Evolutionary conservation across 768 basidiomycete genomes (phyloP).

Genomic region (Boletellus ananas): DNA sequence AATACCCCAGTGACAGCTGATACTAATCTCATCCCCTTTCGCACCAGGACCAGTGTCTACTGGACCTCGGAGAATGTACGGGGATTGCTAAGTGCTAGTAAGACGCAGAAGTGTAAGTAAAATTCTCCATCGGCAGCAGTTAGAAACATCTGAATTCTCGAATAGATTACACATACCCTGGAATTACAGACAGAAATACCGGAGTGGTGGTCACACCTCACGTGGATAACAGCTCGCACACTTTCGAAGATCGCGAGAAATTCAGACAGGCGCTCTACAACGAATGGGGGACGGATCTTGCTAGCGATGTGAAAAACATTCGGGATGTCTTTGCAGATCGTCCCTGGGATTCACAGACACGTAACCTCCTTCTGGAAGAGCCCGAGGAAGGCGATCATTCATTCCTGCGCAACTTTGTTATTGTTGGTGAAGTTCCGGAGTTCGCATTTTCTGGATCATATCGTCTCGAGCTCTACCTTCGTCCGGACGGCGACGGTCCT

Average conservation of each 20-base stretch:
- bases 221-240: neutral
- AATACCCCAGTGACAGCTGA: no score
- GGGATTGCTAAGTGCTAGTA: neutral
- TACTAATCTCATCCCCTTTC: constrained; percentile 12
- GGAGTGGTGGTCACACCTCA: constrained; percentile 10
- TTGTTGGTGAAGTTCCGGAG: neutral
- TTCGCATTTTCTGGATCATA: neutral
- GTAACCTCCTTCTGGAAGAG: neutral
- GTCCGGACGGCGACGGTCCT: neutral
- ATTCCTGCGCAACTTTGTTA: neutral
- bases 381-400: neutral
- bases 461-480: neutral
- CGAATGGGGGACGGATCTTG: no score
- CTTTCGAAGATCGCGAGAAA: no score
- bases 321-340: no score
- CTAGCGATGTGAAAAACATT: no score
- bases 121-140: neutral
- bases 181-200: constrained; percentile 5
- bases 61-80: constrained; percentile 15
- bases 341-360: no score
- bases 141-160: neutral
- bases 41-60: neutral
- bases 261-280: no score
- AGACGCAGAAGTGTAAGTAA: constrained; percentile 5
- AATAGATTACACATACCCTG: constrained; percentile 22